phyloP scores from a whole-genome alignment of 2,329 filamentous ascomycete species.

The Zasmidium cellare region DNA sequence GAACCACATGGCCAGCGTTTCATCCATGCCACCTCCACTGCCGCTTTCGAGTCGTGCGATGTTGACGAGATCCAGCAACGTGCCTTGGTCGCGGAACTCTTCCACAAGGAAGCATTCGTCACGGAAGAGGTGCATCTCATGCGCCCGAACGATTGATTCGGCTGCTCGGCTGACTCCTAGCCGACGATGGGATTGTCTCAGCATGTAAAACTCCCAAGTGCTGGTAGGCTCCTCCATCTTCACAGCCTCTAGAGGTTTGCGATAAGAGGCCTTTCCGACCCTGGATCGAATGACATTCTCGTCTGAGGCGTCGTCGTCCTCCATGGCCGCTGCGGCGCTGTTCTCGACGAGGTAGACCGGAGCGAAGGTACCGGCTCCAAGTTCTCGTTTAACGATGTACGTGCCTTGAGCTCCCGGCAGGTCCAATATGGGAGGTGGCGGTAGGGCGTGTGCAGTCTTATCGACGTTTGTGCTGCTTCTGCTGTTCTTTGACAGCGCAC shows the following conservation, averaged over 20 bases:
- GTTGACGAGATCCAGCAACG: constrained; percentile 92
- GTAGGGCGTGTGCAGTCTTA: constrained; percentile 62
- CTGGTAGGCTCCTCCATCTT: constrained; percentile 92
- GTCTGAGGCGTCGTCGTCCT: constrained; percentile 44
- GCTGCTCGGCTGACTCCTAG: constrained; percentile 68
- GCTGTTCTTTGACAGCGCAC: constrained; percentile 60
- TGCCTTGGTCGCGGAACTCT: constrained; percentile 85
- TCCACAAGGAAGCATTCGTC: constrained; percentile 89
- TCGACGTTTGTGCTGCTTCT: constrained; percentile 54
- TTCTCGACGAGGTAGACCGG: constrained; percentile 89
- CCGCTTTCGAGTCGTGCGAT: constrained; percentile 63
- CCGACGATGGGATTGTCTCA: constrained; percentile 76
- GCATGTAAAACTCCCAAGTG: constrained; percentile 96
- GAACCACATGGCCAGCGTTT: constrained; percentile 93
- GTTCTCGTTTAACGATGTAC: constrained; percentile 79
- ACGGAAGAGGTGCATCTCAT: constrained; percentile 88
- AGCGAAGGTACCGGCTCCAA: constrained; percentile 91
- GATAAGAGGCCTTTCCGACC: constrained; percentile 63
- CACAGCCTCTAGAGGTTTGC: constrained; percentile 72
- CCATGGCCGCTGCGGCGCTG: constrained; percentile 34
- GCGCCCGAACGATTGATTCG: constrained; percentile 76
- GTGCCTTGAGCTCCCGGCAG: constrained; percentile 65
- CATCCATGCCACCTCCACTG: constrained; percentile 76
- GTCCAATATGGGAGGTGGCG: constrained; percentile 63
- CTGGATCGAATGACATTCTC: constrained; percentile 47